Conservation (phyloP, 1,139 yeast genomes). For the Scheffersomyces illinoinensis region DNA sequence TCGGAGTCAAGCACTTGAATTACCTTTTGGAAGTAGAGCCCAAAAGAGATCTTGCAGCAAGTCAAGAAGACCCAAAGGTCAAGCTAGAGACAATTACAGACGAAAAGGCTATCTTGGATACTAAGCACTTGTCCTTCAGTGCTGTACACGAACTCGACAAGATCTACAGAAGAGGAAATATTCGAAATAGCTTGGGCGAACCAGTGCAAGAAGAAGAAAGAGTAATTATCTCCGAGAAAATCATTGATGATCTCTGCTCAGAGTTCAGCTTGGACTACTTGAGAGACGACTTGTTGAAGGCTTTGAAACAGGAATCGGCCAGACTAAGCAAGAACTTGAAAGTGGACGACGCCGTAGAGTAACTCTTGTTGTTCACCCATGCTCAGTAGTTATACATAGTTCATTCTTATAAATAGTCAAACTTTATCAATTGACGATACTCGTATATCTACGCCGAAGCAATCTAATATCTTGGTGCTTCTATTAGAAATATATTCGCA, state of each 20-base stretch:
- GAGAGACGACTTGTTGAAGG: constrained; percentile 42
- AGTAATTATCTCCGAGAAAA: constrained; percentile 30
- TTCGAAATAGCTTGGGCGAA: constrained; percentile 12
- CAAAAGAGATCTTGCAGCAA: constrained; percentile 2
- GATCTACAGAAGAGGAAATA: constrained; percentile 14
- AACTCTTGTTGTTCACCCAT: not conserved
- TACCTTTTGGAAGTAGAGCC: constrained; percentile 40
- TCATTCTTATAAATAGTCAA: not conserved
- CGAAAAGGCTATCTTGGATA: constrained; percentile 10
- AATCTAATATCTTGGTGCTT: not conserved
- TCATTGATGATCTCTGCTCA: constrained; percentile 31
- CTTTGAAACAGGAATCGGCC: constrained; percentile 47
- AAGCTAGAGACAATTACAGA: not conserved
- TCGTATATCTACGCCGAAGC: not conserved
- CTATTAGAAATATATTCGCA: not conserved
- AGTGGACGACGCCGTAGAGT: constrained; percentile 4
- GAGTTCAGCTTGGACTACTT: constrained; percentile 36
- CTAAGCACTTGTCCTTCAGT: constrained; percentile 27
- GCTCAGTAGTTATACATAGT: not conserved
- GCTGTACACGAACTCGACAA: constrained; percentile 18
- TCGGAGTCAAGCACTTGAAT: constrained; percentile 71
- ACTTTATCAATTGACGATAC: not conserved
- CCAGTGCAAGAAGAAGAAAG: constrained; percentile 26
- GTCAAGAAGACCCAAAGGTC: constrained; percentile 1
- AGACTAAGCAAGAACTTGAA: constrained; percentile 21